Evolutionary conservation across 2,329 filamentous ascomycete species (phyloP), one percentile per base, ranked within the genome.

Genomic region (Chalara sp.): DNA sequence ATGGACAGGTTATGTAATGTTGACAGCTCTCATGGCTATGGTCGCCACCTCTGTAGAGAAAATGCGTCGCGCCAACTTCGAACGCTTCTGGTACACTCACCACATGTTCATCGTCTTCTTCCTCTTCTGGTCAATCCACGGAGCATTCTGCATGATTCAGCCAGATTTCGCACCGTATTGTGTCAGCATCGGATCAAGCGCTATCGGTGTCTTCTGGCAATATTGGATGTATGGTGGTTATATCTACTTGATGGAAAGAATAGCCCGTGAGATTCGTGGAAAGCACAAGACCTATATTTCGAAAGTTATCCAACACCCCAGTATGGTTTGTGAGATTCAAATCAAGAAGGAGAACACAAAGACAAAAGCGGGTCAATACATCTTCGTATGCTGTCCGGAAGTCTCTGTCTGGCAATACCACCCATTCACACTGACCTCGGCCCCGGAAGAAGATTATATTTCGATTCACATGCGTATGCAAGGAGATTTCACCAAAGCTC

Each of bases 41-140:
- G 84, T 86, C 3, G 63, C 83, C 30, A 93, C 88, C 0, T 89
- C 87, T 6, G 73, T 87, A 11, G 87, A 92, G 70, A 88, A 87
- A 72, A 81, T 83, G 7, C 79, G 87, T 47, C 81, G 87, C 49
- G 84, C 85, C 54, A 91, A 93, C 72, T 92, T 89, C 67, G 88
- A 92, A 68, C 85, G 87, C 30, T 95, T 93, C 75, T 95, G 89
- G 88, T 91, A 90, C 68, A 89, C 86, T 1, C 88, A 95, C 70
- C 89, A 93, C 72, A 79, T 93, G 67, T 93, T 93, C 67, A 81
- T 92, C 68, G 64, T 92, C 57, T 93, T 93, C 77, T 93, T 93
- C 73, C 75, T 92, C 60, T 91, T 93, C 76, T 93, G 88, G 87
- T 84, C 87, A n/a, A 79, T 92, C 62, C 89, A 95, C 69, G 89